Base-by-base conservation (phyloP, 2,329 filamentous ascomycete species). In the Talaromyces atroroseus region DNA sequence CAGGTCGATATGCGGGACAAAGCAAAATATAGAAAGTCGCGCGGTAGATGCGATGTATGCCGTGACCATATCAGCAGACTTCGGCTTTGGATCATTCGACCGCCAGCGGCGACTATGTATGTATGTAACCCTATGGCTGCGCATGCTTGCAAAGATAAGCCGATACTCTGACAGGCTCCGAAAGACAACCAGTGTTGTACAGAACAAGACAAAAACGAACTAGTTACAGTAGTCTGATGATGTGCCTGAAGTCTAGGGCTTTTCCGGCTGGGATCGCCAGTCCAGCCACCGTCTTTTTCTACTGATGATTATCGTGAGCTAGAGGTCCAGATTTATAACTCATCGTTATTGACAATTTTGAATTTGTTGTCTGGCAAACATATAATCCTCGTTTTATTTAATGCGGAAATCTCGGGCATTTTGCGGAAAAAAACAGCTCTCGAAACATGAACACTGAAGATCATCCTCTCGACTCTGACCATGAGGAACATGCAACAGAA, bases 401-500 rank as follows among this genome's bases (percentile, higher is more conserved):
- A 8, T 16, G 14, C 4, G 2, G 32, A 36, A 36, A 36, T 14
- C 5, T 36, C 8, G 32, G 32, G 12, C 14, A 16, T 16, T 29
- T 36, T 29, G 26, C 26, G 11, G 7, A 29, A 29, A 8, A 29
- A 26, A 4, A 26, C 5, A 11, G 5, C 26, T 29, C 3, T 3
- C 26, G 32, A 16, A 36, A 36, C 11, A 36, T 36, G 32, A 14
- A 14, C 32, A 16, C 8, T 3, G 12, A 36, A 14, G 12, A 14
- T 12, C 2, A 16, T 12, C 12, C 1, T 10, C 32, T 16, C 11
- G 32, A 36, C 32, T 36, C 11, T 16, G 32, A 16, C 2, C 5
- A 16, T 14, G 46, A 50, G 7, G 51, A 50, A 6, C 29, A 49
- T 6, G 50, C 36, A 3, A 58, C 56, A 12, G 56, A 58, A 49